Evolutionary conservation across 2,329 filamentous ascomycete genomes (phyloP).

Genomic region (Colletotrichum cereale): DNA sequence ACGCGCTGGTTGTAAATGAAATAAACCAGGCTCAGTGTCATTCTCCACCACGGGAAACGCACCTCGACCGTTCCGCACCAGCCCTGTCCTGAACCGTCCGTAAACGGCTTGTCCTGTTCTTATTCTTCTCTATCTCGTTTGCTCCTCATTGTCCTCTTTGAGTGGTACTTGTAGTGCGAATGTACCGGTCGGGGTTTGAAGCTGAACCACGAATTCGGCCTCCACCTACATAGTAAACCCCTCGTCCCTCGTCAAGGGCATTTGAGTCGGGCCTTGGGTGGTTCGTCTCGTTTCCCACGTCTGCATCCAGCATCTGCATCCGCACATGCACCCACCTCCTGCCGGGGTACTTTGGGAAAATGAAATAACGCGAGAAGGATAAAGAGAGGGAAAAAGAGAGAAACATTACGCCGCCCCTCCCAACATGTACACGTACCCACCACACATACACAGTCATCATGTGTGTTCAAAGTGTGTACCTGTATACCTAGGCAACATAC

Average conservation of each 20-base stretch:
- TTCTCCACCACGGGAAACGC: constrained; percentile 55
- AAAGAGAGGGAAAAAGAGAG: neutral
- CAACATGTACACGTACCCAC: constrained; percentile 4
- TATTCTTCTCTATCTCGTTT: constrained; percentile 46
- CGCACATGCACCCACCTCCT: neutral
- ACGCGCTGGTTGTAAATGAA: constrained; percentile 59
- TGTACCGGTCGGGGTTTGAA: neutral
- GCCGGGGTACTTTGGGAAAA: constrained; percentile 27
- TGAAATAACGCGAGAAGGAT: constrained; percentile 24
- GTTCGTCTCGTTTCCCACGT: constrained; percentile 35
- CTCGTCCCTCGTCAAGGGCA: constrained; percentile 5
- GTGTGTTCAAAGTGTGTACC: neutral
- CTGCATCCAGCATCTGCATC: constrained; percentile 25
- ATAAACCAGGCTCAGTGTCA: constrained; percentile 55
- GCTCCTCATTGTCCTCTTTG: constrained; percentile 29
- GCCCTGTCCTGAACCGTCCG: constrained; percentile 54
- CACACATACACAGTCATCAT: neutral
- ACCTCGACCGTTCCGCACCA: constrained; percentile 29
- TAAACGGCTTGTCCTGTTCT: constrained; percentile 47
- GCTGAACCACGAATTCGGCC: neutral
- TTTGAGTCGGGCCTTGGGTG: constrained; percentile 21
- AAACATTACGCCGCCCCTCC: neutral
- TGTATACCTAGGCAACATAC: neutral
- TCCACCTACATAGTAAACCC: neutral
- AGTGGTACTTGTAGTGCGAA: neutral